A percentile compares a stretch with the other conserved stretches of the same genome.
These are phyloP conservation scores for Hura crepitans DNA, from an alignment of 441 rosid genomes.

Conservation along the genomic window DNA sequence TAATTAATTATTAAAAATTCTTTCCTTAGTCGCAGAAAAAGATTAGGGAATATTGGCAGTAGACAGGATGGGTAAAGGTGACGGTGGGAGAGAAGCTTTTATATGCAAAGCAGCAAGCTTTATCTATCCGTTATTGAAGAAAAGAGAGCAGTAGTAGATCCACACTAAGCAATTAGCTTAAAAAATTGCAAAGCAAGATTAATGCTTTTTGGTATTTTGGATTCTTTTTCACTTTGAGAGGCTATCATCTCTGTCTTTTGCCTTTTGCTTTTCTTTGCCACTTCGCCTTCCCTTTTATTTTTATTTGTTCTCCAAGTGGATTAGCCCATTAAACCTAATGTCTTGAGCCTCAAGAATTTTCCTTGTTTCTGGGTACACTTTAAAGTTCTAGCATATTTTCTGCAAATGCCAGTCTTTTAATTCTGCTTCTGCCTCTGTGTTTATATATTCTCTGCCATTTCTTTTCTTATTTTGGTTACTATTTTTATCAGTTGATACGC, in stretches of 20 bases:
- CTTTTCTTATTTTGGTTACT: not conserved
- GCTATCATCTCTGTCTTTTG: conserved; percentile 7
- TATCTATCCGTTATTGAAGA: conserved; percentile 39
- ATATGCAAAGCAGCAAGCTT: conserved; percentile 29
- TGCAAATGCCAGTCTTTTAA: conserved; percentile 22
- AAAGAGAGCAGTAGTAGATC: conserved; percentile 9
- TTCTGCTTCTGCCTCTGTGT: conserved; percentile 11
- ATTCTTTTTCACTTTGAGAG: conserved; percentile 29
- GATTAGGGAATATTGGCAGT: not conserved
- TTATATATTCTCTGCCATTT: conserved; percentile 12
- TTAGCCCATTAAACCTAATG: conserved; percentile 12
- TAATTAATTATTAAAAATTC: not conserved
- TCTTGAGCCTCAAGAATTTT: conserved; percentile 12
- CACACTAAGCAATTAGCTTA: conserved; percentile 10
- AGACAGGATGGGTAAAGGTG: conserved; percentile 32
- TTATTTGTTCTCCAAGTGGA: conserved; percentile 34
- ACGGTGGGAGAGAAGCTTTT: conserved; percentile 35
- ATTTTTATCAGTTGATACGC: not conserved
- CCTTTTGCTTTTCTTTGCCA: conserved; percentile 16
- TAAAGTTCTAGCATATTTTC: conserved; percentile 9
- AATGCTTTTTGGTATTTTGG: conserved; percentile 38
- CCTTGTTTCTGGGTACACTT: conserved; percentile 14
- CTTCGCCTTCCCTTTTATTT: conserved; percentile 10
- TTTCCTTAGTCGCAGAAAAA: not conserved
- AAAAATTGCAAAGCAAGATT: conserved; percentile 16